Evolutionary conservation across 495 filamentous ascomycete species (phyloP), one percentile per base, ranked within the genome.

Genomic region (Thozetella sp.): DNA sequence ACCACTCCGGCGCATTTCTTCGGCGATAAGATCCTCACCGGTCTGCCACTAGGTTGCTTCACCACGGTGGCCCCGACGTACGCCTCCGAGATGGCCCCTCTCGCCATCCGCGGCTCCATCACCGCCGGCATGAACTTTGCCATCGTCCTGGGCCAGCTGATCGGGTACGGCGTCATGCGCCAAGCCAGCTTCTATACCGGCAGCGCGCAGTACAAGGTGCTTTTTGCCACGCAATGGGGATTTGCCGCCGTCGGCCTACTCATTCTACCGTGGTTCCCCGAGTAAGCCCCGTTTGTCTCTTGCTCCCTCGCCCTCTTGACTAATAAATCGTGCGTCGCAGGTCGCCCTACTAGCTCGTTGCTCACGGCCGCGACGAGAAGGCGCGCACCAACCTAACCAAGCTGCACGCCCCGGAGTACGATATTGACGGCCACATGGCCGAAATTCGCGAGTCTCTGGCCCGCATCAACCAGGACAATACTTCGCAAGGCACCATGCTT

Each of bases 61-160:
- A 48, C 43, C 11, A 48, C 43, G 4, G 43, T 48, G n/a, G 6
- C 43, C 20, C 43, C 43, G 9, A 48, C 43, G 11, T 48, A 48
- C 43, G 43, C 43, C n/a, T 48, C 43, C n/a, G 43, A 48, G 43
- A 48, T 48, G 43, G 43, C 43, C 3, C 43, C 43, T 10, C 43
- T 48, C 10, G 6, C 43, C 20, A 48, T 48, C 20, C 43, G 43
- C 3, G 43, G 43, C 12, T 48, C 43, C 10, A 48, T 48, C 43
- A 48, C 43, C 10, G 43, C 43, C n/a, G 43, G 43, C 43, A 48
- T 48, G 43, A 48, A 48, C 43, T 48, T 48, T 48, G 43, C 43
- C 43, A 48, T 48, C n/a, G 43, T 48, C n/a, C n/a, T 48, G 43
- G 43, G 43, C 6, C 43, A 48, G 43, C 43, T 48, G 11, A 48